Evolutionary conservation across 1,284 basidiomycete species (phyloP).

Genomic region (Cerrena zonata): DNA sequence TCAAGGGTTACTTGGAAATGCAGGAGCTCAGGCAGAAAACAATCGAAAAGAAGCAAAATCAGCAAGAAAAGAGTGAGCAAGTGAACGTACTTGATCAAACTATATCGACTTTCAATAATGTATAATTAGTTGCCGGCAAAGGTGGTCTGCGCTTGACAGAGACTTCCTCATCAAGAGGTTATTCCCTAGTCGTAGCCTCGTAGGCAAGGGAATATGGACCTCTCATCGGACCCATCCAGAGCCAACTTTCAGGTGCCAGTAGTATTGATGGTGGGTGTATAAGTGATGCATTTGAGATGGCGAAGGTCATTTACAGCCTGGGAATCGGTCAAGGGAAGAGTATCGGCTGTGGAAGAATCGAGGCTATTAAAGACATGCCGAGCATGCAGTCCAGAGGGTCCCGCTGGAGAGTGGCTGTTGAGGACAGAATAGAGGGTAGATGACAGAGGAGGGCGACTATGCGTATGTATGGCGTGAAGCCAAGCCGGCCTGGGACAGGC

Average conservation of each 20-base stretch:
- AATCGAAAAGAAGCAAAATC: background rate
- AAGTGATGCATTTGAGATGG: conserved; percentile 37
- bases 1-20: no score
- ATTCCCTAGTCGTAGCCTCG: conserved; percentile 20
- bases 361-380: conserved; percentile 29
- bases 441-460: conserved; percentile 9
- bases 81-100: conserved; percentile 53
- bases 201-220: conserved; percentile 40
- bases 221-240: conserved; percentile 35
- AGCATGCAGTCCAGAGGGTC: conserved; percentile 33
- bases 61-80: background rate
- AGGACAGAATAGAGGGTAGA: conserved; percentile 6
- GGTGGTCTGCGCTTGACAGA: conserved; percentile 18
- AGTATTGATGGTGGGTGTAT: conserved; percentile 24
- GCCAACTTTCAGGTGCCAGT: conserved; percentile 23
- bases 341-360: conserved; percentile 35
- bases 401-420: conserved; percentile 23
- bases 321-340: conserved; percentile 45
- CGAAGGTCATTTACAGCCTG: conserved; percentile 38
- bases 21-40: background rate
- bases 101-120: conserved; percentile 34
- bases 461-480: conserved; percentile 43
- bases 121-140: conserved; percentile 31
- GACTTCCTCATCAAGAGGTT: conserved; percentile 13
- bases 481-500: conserved; percentile 69